Evolutionary conservation across 2,329 filamentous ascomycete genomes (phyloP), one percentile per base, ranked within the genome.

Genomic region (Trichoderma breve): DNA sequence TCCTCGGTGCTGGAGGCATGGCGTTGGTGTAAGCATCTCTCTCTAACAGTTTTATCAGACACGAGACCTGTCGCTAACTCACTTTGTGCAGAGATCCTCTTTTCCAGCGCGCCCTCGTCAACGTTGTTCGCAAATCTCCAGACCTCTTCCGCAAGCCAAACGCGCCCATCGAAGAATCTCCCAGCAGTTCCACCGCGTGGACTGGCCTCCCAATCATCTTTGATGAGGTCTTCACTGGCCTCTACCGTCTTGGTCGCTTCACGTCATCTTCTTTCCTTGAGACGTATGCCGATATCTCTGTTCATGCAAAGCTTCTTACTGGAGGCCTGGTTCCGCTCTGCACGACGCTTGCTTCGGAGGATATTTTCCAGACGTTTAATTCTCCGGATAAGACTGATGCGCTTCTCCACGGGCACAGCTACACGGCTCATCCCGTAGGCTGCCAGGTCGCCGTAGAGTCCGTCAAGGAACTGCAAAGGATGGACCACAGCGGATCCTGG

Each of bases 1-100:
- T 97, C 7, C 86, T 97, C 2, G 93, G 93, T 18, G 93, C 93
- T 0, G 93, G 93, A 0, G 93, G 93, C 58, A 97, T 97, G 93
- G 82, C 92, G 1, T 89, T 97, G 74, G 92, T 91, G 87, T 92
- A 83, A 84, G 89, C 83, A 32, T 36, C 11, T 34, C 14, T 15
- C 18, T 47, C 24, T 57, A 53, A 21, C 36, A 32, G 6, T 26
- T 3, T 15, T 12, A 47, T 18, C 28, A 63, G 24, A 30, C 28
- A 34, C n/a, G 26, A 6, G 4, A 12, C 24, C 24, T 24, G 24
- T 47, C 36, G 28, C 77, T 77, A 30, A 77, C 72, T 21, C 32
- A 8, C 8, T 5, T 15, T 1, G 24, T 3, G 47, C 58, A 92
- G 91, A 4, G 93, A 97, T 75, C 93, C 93, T 1, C 86, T 96